phyloP scores from a whole-genome alignment of 192 early-diverging fungal species.

The Haplosporangium gracile region DNA sequence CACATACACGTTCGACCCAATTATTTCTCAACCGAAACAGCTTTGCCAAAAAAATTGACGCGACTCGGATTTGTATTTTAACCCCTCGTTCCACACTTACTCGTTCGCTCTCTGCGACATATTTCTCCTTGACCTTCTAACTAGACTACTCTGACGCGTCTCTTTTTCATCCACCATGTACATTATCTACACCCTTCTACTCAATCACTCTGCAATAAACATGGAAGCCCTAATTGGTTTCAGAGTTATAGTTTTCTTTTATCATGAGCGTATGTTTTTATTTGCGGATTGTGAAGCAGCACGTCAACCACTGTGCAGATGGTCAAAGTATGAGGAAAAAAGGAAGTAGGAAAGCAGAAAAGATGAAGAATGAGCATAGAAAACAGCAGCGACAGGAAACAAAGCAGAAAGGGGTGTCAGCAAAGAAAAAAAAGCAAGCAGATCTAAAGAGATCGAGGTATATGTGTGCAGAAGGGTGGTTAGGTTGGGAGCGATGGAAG shows the following conservation, averaged over 20 bases:
- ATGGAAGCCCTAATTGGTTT: neutral
- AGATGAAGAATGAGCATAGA: neutral
- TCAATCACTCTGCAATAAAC: neutral
- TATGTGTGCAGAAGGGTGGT: neutral
- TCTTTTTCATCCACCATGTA: neutral
- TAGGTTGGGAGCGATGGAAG: neutral
- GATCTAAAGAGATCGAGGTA: constrained; percentile 5
- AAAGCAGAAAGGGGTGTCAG: neutral
- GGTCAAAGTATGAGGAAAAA: neutral
- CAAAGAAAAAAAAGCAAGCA: neutral
- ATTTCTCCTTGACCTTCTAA: neutral
- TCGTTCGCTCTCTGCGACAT: neutral
- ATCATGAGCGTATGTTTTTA: neutral
- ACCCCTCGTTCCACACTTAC: neutral
- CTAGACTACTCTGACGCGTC: neutral
- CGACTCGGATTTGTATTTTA: neutral
- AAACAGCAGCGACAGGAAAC: neutral
- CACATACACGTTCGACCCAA: no score
- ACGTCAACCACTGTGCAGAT: neutral
- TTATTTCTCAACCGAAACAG: no score
- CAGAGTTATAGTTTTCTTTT: neutral
- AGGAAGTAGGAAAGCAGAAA: neutral
- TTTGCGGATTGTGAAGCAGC: neutral
- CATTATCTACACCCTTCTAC: neutral
- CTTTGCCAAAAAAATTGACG: no score